phyloP scores from a whole-genome alignment of 495 filamentous ascomycete genomes.

The Aspergillus heteromorphus region DNA sequence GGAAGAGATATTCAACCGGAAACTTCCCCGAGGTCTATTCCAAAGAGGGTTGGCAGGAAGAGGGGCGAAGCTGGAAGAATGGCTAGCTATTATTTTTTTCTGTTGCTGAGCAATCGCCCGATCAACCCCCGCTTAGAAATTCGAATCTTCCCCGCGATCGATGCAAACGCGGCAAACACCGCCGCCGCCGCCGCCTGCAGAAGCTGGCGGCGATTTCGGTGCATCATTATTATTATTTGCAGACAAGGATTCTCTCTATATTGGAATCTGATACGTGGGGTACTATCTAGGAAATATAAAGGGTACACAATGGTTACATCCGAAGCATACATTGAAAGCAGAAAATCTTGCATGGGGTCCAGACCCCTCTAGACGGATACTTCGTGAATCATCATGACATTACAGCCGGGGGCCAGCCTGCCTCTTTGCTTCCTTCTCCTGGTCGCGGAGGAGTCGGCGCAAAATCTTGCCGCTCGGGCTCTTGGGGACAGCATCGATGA shows the following conservation, averaged over 20 bases:
- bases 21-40: not conserved
- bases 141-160: conserved; percentile 28
- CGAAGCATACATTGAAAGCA: not conserved
- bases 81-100: conserved; percentile 9
- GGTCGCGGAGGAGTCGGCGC: conserved; percentile 71
- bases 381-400: not conserved
- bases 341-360: not conserved
- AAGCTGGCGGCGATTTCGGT: too few species aligned
- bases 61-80: not conserved
- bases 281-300: not conserved
- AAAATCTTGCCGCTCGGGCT: conserved; percentile 92
- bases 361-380: not conserved
- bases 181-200: not conserved
- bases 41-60: not conserved
- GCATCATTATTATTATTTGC: too few species aligned
- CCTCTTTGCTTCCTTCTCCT: conserved; percentile 65
- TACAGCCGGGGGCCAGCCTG: conserved; percentile 56
- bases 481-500: conserved; percentile 74
- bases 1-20: not conserved
- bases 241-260: too few species aligned
- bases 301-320: not conserved
- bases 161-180: conserved; percentile 33
- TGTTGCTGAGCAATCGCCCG: conserved; percentile 18
- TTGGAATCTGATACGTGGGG: not conserved
- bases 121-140: conserved; percentile 40